Conservation (phyloP, 169 alveolate species). For the Cryptosporidium ryanae region DNA sequence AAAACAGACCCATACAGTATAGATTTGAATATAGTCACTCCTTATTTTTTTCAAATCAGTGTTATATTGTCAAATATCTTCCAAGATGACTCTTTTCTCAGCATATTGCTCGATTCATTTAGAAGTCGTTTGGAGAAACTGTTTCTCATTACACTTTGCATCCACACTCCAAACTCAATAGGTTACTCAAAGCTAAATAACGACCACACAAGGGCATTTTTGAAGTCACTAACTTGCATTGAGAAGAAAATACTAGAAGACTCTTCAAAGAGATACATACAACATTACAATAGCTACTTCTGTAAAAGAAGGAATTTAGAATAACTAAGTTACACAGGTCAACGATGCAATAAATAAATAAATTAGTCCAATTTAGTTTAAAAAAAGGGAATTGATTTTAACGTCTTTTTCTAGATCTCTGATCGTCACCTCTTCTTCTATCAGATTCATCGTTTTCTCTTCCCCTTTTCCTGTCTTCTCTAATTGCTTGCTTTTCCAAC, state of each 20-base stretch:
- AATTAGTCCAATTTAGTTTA: neutral
- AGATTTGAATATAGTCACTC: conserved; percentile 38
- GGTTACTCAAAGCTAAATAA: conserved; percentile 30
- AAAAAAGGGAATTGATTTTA: conserved; percentile 5
- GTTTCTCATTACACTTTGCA: conserved; percentile 29
- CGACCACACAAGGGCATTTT: conserved; percentile 47
- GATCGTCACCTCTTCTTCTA: conserved; percentile 13
- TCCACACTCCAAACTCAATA: conserved; percentile 6
- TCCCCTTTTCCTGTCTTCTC: conserved; percentile 75
- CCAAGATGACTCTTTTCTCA: conserved; percentile 54
- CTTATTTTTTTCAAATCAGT: conserved; percentile 65
- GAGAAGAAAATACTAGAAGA: conserved; percentile 64
- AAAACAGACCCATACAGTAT: conserved; percentile 67
- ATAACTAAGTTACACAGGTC: neutral
- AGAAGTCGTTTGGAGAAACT: conserved; percentile 46
- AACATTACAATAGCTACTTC: conserved; percentile 2
- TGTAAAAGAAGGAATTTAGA: conserved; percentile 23
- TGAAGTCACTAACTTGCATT: conserved; percentile 40
- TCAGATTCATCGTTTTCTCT: conserved; percentile 50
- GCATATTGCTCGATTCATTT: conserved; percentile 37
- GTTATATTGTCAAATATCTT: conserved; percentile 13
- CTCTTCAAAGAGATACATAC: conserved; percentile 21
- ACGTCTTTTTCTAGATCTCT: conserved; percentile 50
- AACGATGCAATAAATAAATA: neutral
- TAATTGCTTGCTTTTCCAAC: conserved; percentile 81